Percentiles rank a stretch among this genome's conserved stretches.
Conservation (phyloP, 179 eudicot genomes). For the Drosera spatulata region DNA sequence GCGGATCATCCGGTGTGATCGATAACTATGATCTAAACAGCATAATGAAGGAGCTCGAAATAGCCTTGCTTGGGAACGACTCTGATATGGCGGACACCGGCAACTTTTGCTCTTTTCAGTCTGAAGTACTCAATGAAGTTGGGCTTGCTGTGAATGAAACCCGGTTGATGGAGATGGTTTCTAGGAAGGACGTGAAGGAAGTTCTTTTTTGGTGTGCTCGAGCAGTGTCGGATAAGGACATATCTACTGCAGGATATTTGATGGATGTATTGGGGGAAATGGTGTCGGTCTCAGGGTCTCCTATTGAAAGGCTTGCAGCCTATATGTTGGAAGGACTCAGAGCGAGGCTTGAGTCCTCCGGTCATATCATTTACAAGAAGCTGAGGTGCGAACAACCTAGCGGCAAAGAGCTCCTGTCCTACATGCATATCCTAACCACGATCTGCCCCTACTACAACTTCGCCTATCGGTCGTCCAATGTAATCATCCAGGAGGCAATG, state of each 20-base stretch:
- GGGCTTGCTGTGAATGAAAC: conserved; percentile 15
- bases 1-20: conserved; percentile 46
- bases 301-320: conserved; percentile 62
- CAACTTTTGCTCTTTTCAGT: conserved; percentile 32
- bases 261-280: conserved; percentile 39
- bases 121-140: conserved; percentile 15
- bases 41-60: conserved; percentile 35
- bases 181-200: conserved; percentile 42
- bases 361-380: conserved; percentile 57
- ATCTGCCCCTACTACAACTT: conserved; percentile 68
- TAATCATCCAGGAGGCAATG: conserved; percentile 42
- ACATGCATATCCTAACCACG: conserved; percentile 54
- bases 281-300: conserved; percentile 74
- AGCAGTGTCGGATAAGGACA: conserved; percentile 33
- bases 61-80: conserved; percentile 43
- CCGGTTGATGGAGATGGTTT: conserved; percentile 26
- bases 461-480: conserved; percentile 56
- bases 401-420: conserved; percentile 54
- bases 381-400: conserved; percentile 70
- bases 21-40: conserved; percentile 29
- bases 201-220: conserved; percentile 52
- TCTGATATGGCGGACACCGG: conserved; percentile 25
- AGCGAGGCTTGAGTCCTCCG: conserved; percentile 56
- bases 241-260: conserved; percentile 20
- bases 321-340: conserved; percentile 78